phyloP scores from a whole-genome alignment of 305 asterid genomes.

The Solanum hybrid region DNA sequence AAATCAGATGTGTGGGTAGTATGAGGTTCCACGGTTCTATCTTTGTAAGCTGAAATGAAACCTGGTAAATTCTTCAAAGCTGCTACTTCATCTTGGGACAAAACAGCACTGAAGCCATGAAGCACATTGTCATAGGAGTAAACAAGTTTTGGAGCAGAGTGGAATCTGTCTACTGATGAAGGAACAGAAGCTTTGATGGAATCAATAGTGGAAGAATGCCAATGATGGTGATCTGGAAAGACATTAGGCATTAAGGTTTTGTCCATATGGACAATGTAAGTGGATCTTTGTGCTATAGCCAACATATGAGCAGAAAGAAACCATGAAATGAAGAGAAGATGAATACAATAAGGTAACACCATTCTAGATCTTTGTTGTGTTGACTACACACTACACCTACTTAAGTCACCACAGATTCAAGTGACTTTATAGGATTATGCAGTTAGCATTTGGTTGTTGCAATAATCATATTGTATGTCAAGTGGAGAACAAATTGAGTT shows the following conservation, averaged over 20 bases:
- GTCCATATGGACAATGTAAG: constrained; percentile 38
- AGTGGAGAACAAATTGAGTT: neutral
- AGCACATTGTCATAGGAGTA: constrained; percentile 17
- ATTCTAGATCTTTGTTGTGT: neutral
- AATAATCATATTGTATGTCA: neutral
- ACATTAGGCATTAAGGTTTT: constrained; percentile 32
- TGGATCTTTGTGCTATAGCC: constrained; percentile 10
- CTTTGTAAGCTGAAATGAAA: neutral
- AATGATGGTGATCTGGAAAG: constrained; percentile 20
- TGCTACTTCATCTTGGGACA: constrained; percentile 6
- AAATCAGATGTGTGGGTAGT: neutral
- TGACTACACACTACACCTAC: neutral
- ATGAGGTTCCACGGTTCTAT: neutral
- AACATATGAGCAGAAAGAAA: neutral
- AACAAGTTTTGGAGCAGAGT: neutral
- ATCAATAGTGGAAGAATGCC: constrained; percentile 25
- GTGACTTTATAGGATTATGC: neutral
- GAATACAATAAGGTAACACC: neutral
- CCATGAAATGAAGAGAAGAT: neutral
- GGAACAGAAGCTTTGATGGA: neutral
- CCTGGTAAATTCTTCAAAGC: neutral
- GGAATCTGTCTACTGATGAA: neutral
- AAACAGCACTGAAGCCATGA: constrained; percentile 20
- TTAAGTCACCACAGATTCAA: neutral
- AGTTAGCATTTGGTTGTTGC: neutral